These are phyloP conservation scores for Colletotrichum viniferum DNA, from an alignment of 2,329 filamentous ascomycete genomes.

Conservation along the genomic window DNA sequence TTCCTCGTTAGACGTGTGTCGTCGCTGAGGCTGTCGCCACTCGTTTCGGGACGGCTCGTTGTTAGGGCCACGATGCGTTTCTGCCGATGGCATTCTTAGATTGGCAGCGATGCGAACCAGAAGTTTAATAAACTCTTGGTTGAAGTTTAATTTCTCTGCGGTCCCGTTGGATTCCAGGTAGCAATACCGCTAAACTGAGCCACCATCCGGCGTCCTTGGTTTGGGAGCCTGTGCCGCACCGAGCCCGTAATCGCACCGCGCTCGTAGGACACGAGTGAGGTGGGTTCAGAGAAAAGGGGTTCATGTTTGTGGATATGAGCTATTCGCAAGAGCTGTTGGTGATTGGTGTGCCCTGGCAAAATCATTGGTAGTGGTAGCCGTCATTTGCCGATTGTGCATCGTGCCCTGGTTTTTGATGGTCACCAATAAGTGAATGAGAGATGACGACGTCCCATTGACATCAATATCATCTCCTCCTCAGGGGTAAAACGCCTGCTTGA, in stretches of 20 bases:
- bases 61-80: not conserved
- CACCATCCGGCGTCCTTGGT: not conserved
- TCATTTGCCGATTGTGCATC: not conserved
- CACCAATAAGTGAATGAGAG: not conserved
- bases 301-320: not conserved
- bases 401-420: not conserved
- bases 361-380: not conserved
- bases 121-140: not conserved
- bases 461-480: not conserved
- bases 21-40: not conserved
- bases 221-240: not conserved
- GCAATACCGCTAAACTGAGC: not conserved
- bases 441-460: not conserved
- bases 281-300: not conserved
- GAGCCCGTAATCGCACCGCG: not conserved
- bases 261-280: not conserved
- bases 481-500: not conserved
- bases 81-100: not conserved
- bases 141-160: not conserved
- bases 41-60: slow-evolving; percentile 5
- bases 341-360: not conserved
- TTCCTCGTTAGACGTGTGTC: not conserved
- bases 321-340: not conserved
- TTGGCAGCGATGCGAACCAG: not conserved
- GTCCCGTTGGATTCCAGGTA: not conserved